Evolutionary conservation across 163 green algal genomes (phyloP).

Genomic region (Scenedesmus sp.): DNA sequence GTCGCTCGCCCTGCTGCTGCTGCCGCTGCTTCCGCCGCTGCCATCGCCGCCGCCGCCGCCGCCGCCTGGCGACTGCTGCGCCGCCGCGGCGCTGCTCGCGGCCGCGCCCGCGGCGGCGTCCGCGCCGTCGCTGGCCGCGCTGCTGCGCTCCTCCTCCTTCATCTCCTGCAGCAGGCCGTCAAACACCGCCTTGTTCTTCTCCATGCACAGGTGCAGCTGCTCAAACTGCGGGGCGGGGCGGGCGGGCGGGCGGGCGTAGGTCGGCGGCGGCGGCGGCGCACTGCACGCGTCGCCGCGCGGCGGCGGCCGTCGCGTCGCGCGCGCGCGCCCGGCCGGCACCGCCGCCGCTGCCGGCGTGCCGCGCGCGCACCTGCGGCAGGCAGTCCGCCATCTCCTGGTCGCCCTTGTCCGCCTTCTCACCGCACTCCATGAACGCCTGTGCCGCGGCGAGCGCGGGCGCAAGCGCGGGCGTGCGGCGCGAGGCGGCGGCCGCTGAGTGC

Average conservation of each 20-base stretch:
- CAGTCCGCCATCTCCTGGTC: constrained; percentile 41
- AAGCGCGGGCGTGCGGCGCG: too few species aligned
- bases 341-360: background rate
- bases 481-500: too few species aligned
- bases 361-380: constrained; percentile 11
- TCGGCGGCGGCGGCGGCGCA: too few species aligned
- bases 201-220: constrained; percentile 44
- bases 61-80: background rate
- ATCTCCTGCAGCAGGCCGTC: constrained; percentile 43
- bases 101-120: background rate
- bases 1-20: background rate
- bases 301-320: too few species aligned
- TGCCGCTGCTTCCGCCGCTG: constrained; percentile 13
- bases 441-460: too few species aligned
- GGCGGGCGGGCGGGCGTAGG: too few species aligned
- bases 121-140: background rate
- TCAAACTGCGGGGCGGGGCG: constrained; percentile 44
- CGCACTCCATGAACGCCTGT: constrained; percentile 49
- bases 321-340: background rate
- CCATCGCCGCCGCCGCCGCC: background rate
- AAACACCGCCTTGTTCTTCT: constrained; percentile 48
- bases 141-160: constrained; percentile 37
- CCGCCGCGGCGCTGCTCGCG: background rate
- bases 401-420: constrained; percentile 41
- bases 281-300: too few species aligned